A percentile compares a stretch with the other conserved stretches of the same genome.
These are phyloP conservation scores for Penicillium sumatraense DNA, from an alignment of 2,329 filamentous ascomycete species.

Conservation along the genomic window DNA sequence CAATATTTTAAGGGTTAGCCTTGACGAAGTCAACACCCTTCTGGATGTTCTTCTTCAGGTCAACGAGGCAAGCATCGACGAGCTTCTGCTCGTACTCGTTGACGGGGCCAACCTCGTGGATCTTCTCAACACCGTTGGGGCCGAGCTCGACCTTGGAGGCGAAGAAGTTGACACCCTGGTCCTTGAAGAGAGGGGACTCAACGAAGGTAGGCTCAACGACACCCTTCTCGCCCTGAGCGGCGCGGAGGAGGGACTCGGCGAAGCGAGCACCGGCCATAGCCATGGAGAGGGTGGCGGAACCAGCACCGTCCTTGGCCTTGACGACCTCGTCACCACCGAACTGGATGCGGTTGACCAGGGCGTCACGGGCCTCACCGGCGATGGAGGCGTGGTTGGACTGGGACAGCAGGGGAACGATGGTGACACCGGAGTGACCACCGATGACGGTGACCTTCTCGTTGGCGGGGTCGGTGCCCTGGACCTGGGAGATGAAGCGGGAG, in stretches of 20 bases:
- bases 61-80: constrained; percentile 79
- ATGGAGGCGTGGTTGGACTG: constrained; percentile 89
- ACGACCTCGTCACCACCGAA: constrained; percentile 99
- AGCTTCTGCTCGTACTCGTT: constrained; percentile 87
- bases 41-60: constrained; percentile 76
- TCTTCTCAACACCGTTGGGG: constrained; percentile 94
- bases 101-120: constrained; percentile 82
- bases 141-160: constrained; percentile 93
- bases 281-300: constrained; percentile 98
- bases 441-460: constrained; percentile 95
- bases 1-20: constrained; percentile 55
- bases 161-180: constrained; percentile 97
- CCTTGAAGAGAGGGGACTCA: constrained; percentile 97
- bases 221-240: constrained; percentile 89
- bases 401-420: constrained; percentile 96
- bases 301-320: constrained; percentile 97
- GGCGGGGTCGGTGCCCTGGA: constrained; percentile 87
- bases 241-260: constrained; percentile 92
- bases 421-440: constrained; percentile 96
- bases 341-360: constrained; percentile 91
- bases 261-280: constrained; percentile 87
- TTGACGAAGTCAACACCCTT: constrained; percentile 74
- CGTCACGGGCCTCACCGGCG: constrained; percentile 71
- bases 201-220: constrained; percentile 96
- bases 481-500: constrained; percentile 93